Conservation (phyloP, 345 rosid species). For the Diplotaxis tenuifolia region DNA sequence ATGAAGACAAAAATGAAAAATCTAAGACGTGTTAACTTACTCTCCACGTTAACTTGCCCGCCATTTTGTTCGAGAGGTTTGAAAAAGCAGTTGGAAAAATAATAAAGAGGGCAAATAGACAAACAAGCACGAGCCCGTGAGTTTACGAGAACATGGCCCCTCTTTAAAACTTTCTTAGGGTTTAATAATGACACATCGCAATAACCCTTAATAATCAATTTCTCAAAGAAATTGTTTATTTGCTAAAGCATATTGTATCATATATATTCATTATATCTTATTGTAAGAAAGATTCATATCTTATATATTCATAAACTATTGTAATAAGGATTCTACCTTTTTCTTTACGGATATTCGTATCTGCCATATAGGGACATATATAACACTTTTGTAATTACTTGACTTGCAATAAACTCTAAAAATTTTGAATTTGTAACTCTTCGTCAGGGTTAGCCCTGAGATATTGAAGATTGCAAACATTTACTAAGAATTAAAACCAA, state of each 20-base stretch:
- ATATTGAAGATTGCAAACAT: no score
- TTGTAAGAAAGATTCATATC: no score
- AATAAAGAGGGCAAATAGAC: constrained; percentile 1
- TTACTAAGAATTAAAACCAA: no score
- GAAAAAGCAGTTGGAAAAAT: constrained; percentile 12
- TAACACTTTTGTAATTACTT: no score
- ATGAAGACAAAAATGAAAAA: constrained; percentile 29
- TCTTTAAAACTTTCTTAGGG: constrained; percentile 19
- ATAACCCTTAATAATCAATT: constrained; percentile 20
- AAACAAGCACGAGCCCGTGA: constrained; percentile 29
- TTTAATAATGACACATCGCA: constrained; percentile 27
- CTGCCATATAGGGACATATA: not conserved
- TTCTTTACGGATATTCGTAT: not conserved
- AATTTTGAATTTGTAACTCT: no score
- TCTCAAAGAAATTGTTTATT: no score
- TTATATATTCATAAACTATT: not conserved
- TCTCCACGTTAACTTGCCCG: no score
- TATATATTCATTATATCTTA: no score
- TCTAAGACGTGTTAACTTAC: constrained; percentile 25
- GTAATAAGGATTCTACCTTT: not conserved
- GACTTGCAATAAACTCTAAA: no score
- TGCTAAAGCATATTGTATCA: no score
- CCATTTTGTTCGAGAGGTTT: no score
- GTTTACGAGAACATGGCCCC: constrained; percentile 27
- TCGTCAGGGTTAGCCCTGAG: no score